phyloP scores from a whole-genome alignment of 1,139 yeast species.

The Candida sp. region DNA sequence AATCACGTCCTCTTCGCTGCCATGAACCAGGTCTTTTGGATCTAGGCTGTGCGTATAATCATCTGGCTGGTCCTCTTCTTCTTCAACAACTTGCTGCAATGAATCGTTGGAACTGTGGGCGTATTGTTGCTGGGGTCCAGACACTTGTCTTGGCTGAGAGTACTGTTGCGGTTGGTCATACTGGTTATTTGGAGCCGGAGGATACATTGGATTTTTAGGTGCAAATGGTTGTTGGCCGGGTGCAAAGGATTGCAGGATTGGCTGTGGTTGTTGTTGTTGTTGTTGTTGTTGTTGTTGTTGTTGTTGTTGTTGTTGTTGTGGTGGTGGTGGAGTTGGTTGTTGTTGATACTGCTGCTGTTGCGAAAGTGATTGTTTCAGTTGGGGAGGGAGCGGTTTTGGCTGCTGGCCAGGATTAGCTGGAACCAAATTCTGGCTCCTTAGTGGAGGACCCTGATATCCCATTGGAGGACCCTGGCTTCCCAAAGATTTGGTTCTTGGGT shows the following conservation, averaged over 20 bases:
- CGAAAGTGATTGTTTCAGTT: slow-evolving; percentile 2
- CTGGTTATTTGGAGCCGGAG: background rate
- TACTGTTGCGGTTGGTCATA: background rate
- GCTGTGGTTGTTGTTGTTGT: slow-evolving; percentile 3
- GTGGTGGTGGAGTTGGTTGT: no score
- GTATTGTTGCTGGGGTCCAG: background rate
- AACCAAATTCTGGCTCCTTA: slow-evolving; percentile 14
- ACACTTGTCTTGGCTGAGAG: background rate
- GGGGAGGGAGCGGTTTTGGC: slow-evolving; percentile 5
- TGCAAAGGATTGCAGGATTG: slow-evolving; percentile 3
- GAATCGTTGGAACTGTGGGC: slow-evolving; percentile 35
- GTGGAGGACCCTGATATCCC: slow-evolving; percentile 10
- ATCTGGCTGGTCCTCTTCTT: slow-evolving; percentile 32
- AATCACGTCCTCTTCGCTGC: slow-evolving; percentile 31
- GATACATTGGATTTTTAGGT: background rate
- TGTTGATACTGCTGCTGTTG: slow-evolving; percentile 2
- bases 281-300: slow-evolving; percentile 6
- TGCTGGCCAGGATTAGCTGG: slow-evolving; percentile 12
- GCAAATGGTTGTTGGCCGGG: slow-evolving; percentile 4
- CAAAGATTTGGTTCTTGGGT: slow-evolving; percentile 16
- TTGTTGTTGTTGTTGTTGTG: no score
- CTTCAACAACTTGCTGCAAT: slow-evolving; percentile 45
- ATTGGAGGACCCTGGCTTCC: slow-evolving; percentile 10
- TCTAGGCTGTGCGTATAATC: background rate
- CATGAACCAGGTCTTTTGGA: slow-evolving; percentile 6